Conservation (phyloP, 1,284 basidiomycete genomes). For the Trametes hirsuta region DNA sequence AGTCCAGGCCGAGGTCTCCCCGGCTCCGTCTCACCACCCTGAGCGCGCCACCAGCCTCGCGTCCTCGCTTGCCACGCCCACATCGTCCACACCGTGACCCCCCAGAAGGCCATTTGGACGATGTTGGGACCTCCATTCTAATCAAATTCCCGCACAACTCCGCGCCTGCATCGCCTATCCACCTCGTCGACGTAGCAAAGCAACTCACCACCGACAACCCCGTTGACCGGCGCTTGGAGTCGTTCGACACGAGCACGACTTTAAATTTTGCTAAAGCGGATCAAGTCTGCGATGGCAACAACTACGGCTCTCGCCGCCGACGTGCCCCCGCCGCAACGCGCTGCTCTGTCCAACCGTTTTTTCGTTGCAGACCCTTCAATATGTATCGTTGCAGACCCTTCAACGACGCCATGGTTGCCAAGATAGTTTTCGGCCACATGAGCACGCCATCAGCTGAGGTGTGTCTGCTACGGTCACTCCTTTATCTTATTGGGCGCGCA, state of each 20-base stretch:
- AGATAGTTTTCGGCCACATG: constrained; percentile 69
- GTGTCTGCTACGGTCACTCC: constrained; percentile 63
- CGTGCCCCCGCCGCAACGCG: too few species aligned
- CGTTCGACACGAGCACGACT: constrained; percentile 12
- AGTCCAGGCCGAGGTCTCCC: constrained; percentile 61
- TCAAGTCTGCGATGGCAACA: constrained; percentile 32
- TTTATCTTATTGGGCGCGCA: too few species aligned
- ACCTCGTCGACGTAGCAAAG: constrained; percentile 17
- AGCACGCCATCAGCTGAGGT: too few species aligned
- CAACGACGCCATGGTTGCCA: constrained; percentile 66
- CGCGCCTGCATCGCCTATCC: constrained; percentile 9
- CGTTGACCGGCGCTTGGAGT: constrained; percentile 11
- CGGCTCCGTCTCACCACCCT: constrained; percentile 1
- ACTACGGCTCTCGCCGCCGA: constrained; percentile 19
- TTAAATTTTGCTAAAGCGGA: constrained; percentile 27
- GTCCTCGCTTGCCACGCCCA: too few species aligned
- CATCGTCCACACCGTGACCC: constrained; percentile 29
- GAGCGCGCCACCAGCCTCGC: constrained; percentile 27
- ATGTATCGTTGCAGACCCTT: too few species aligned
- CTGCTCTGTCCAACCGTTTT: too few species aligned
- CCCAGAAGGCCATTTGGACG: constrained; percentile 20
- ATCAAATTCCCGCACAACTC: not conserved
- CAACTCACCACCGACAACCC: constrained; percentile 18
- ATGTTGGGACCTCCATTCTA: constrained; percentile 4
- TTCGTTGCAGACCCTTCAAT: too few species aligned